Evolutionary conservation across 306 rosid species (phyloP).

Genomic region (Fagus crenata): DNA sequence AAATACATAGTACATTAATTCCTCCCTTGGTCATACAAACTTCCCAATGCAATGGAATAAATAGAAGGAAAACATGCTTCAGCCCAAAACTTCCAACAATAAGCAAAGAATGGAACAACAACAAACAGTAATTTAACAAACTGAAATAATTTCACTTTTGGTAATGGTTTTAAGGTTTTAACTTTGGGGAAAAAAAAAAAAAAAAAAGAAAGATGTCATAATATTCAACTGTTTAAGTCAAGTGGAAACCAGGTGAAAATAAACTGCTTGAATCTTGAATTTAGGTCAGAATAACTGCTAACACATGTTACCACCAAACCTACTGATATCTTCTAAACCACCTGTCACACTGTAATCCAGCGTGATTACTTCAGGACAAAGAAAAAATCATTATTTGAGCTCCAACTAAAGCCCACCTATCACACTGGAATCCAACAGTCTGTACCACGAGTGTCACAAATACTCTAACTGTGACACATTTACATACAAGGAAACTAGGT

Average conservation of each 20-base stretch:
- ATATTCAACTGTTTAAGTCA: too few relatives aligned
- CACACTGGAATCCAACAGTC: too few relatives aligned
- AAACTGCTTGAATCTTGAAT: background rate
- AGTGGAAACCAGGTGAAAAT: too few relatives aligned
- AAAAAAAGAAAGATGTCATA: background rate
- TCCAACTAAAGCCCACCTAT: background rate
- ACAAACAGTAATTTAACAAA: background rate
- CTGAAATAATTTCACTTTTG: too few relatives aligned
- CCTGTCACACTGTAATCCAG: background rate
- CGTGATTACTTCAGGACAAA: background rate
- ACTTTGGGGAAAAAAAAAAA: background rate
- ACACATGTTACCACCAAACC: background rate
- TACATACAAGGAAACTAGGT: background rate
- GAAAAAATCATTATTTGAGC: background rate
- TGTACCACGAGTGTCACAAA: background rate
- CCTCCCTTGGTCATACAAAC: background rate
- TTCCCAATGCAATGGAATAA: background rate
- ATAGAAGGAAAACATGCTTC: background rate
- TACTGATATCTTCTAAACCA: background rate
- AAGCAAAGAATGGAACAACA: background rate
- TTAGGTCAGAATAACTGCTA: background rate
- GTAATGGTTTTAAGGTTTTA: too few relatives aligned
- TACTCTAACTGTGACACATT: background rate
- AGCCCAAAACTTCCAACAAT: background rate
- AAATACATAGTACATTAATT: background rate